Base-by-base conservation (phyloP, 257 asterid species). In the Gentiana dahurica region DNA sequence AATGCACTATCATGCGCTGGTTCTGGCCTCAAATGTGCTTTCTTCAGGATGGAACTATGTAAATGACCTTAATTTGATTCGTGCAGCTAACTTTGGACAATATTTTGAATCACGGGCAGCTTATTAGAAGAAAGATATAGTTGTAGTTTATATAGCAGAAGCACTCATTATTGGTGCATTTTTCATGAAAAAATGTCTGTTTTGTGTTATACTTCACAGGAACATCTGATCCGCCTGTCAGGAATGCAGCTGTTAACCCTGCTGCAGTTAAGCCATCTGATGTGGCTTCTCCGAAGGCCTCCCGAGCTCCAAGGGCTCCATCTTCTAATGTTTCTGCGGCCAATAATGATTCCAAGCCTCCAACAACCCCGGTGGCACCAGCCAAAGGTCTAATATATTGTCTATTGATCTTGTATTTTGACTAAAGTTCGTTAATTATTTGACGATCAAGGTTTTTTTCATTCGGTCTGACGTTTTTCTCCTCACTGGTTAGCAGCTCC, bases 301-400 rank as follows among this genome's bases (percentile, higher is more conserved):
- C 76, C 34, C 73, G 72, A 70, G 71, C 79, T 69, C 83, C 87
- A 32, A 74, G 57, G 67, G 72, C 76, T 60, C 73, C 87, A 4
- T 32, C 81, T 4, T 71, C 91, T 58, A 77, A 64, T 70, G 77
- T 74, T 57, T 48, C 81, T 1, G 4, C 79, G 63, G 59, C 77
- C 57, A 68, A 55, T 66, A 54, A 87, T 12, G 94, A 81, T 55
- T 34, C 79, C 6, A 65, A 54, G 58, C 58, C 64, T 12, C 84
- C 85, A 1, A 63, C 64, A 13, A 73, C 82, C 53, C 86, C 94
- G 58, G 81, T 43, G 32, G 13, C 70, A 38, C 84, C 83, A 72
- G 77, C 95, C 81, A 87, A 80, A 77, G 83, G 95, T 84, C 62
- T 66, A 69, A 4, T 49, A 49, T 61, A 36, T 49, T 56, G 50